Percentiles rank a stretch among this genome's conserved stretches.
Evolutionary conservation across 805 yeast genomes (phyloP).

Genomic region (Kockiozyma suomiensis): DNA sequence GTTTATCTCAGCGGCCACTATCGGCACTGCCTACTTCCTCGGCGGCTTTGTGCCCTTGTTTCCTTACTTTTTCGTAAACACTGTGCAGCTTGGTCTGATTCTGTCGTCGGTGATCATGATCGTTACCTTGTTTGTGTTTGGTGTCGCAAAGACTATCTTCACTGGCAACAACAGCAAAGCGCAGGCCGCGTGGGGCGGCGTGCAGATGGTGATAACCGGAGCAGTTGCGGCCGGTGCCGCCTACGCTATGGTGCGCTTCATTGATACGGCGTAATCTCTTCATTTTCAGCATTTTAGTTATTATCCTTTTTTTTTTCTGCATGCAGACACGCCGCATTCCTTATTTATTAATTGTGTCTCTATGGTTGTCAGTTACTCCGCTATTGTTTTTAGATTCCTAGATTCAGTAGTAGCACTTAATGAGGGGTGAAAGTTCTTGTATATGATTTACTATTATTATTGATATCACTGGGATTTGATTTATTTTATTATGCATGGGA

Average conservation of each 20-base stretch:
- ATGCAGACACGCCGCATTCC: background rate
- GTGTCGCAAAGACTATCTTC: slow-evolving; percentile 78
- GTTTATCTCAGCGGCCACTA: slow-evolving; percentile 82
- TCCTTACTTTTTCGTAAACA: slow-evolving; percentile 81
- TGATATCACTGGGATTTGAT: no score
- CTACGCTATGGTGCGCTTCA: slow-evolving; percentile 82
- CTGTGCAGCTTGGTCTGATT: slow-evolving; percentile 76
- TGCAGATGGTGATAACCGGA: slow-evolving; percentile 92
- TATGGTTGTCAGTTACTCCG: background rate
- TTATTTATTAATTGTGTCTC: background rate
- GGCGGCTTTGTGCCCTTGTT: slow-evolving; percentile 92
- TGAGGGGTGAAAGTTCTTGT: background rate
- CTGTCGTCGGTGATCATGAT: slow-evolving; percentile 79
- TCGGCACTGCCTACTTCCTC: slow-evolving; percentile 82
- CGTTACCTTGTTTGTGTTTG: slow-evolving; percentile 82
- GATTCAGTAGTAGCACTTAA: background rate
- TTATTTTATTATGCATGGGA: no score
- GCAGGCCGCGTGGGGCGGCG: slow-evolving; percentile 63
- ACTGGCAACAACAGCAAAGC: slow-evolving; percentile 56
- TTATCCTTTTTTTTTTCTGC: background rate
- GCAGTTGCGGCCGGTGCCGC: slow-evolving; percentile 98
- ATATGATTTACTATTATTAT: background rate
- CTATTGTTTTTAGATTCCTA: background rate
- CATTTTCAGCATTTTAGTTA: background rate
- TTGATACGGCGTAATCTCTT: slow-evolving; percentile 48